Base-by-base conservation (phyloP, 768 basidiomycete species). In the Tulasnella sp. region DNA sequence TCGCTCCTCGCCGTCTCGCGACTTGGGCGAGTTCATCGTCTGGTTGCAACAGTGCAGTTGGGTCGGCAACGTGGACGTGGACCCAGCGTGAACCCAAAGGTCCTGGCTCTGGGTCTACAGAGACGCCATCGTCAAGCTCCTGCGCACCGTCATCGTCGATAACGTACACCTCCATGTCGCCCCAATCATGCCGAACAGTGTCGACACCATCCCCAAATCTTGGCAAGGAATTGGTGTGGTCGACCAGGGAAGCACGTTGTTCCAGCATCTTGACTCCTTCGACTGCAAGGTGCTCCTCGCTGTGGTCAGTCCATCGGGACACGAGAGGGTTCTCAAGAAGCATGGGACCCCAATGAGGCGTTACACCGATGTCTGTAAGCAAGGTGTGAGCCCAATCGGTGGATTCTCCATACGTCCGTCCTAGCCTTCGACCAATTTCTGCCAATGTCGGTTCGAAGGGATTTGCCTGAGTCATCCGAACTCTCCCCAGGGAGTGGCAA, bases 101-200 rank as follows among this genome's bases (percentile, higher is more conserved):
- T 3, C 70, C 69, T 4, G 76, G 73, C 31, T 83, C 74, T n/a
- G 70, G 65, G 61, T 94, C 86, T 29, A 97, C 65, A 1, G 92
- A 93, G 31, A 99, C 64, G 2, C 91, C 96, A 66, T 99, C 96
- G 66, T 99, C 96, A 19, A 98, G 75, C 65, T 99, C 96, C 63
- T 84, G 70, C 0, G 96, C 92, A 6, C 64, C 66, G 0, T 73
- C 61, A 59, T 89, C 86, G 65, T 99, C 96, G 54, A 99, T 82
- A 17, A 93, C 83, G 67, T 83, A 98, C 4, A 90, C 87, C 0
- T 79, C 79, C 61, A 84, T 65, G 59, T 82, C 65, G 23, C 86
- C 89, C 68, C 91, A 94, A 67, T 97, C 93, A 65, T 87, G 84
- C 2, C 93, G 84, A 4, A 90, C 67, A 19, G 76, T 69, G 25